phyloP scores from a whole-genome alignment of 208 protist genomes.

The Angomonas ambiguus region DNA sequence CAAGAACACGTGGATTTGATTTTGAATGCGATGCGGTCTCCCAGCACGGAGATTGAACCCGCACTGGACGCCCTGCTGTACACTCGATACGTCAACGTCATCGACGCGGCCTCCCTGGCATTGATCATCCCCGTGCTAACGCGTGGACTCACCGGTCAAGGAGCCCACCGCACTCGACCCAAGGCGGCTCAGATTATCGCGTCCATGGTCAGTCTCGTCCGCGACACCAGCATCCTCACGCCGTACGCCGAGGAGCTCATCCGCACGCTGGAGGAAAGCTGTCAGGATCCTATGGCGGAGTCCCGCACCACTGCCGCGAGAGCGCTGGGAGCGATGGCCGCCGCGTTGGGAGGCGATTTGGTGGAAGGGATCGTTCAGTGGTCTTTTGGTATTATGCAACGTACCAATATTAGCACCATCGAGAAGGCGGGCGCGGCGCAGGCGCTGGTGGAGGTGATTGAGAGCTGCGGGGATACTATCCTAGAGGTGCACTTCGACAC shows the following conservation, averaged over 20 bases:
- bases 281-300: slow-evolving; percentile 82
- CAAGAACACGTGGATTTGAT: slow-evolving; percentile 87
- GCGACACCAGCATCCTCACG: slow-evolving; percentile 72
- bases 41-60: slow-evolving; percentile 83
- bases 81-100: slow-evolving; percentile 89
- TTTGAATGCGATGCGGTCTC: slow-evolving; percentile 81
- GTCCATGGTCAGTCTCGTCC: slow-evolving; percentile 84
- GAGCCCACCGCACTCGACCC: slow-evolving; percentile 59
- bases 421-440: slow-evolving; percentile 91
- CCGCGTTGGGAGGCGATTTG: slow-evolving; percentile 59
- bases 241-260: slow-evolving; percentile 88
- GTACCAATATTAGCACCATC: slow-evolving; percentile 50
- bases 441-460: slow-evolving; percentile 86
- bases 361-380: slow-evolving; percentile 74
- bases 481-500: slow-evolving; percentile 57
- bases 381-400: slow-evolving; percentile 75
- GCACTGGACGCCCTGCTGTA: slow-evolving; percentile 92
- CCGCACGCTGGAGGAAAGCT: slow-evolving; percentile 72
- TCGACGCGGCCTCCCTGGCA: slow-evolving; percentile 91
- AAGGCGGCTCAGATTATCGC: slow-evolving; percentile 92
- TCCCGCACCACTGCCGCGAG: slow-evolving; percentile 85
- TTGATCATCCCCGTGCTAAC: slow-evolving; percentile 89
- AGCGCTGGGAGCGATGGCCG: slow-evolving; percentile 72
- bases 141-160: slow-evolving; percentile 74
- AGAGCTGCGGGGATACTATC: slow-evolving; percentile 60